Evolutionary conservation across 2,329 filamentous ascomycete species (phyloP), one percentile per base, ranked within the genome.

Genomic region (Zalaria obscura): DNA sequence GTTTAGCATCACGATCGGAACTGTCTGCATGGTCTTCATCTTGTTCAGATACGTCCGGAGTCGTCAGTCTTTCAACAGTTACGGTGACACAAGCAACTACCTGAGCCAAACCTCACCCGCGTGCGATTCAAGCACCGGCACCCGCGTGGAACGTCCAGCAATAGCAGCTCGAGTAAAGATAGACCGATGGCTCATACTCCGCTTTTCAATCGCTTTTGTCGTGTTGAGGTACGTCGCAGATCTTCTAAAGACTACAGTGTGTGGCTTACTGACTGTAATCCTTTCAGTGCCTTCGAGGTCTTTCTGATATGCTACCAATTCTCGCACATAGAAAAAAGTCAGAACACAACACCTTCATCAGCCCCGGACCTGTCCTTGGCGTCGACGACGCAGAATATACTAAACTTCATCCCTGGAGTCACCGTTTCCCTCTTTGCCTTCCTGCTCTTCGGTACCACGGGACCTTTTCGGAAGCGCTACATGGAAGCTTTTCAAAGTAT

Each of bases 371-470:
- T 45, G 37, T 39, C 45, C 4, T 9, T 33, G 5, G 28, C 34
- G 26, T 37, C 44, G 2, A 42, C 44, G 25, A 38, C 49, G 3
- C 25, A 32, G 9, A 45, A 45, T 33, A 35, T 47, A 2, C 28
- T 49, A 3, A 45, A 43, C n/a, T 50, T 46, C 35, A 38, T 50
- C 25, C 47, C 47, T 0, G 45, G 43, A 3, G 41, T 47, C 2
- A 43, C 44, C 4, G 36, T 46, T 3, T 42, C 41, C 5, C 8
- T 49, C 7, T 38, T 47, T 5, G 45, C 39, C 6, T 49, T 50
- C 36, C 11, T 47, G 0, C 40, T 50, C 25, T 50, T 50, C 36
- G 48, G 48, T 31, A 50, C 47, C 3, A 50, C 47, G 5, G 43
- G 40, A 18, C 40, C 39, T 6, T 43, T 44, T n/a, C 40, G 47